Evolutionary conservation across 2,329 filamentous ascomycete genomes (phyloP).

Genomic region (Alternaria rosae): DNA sequence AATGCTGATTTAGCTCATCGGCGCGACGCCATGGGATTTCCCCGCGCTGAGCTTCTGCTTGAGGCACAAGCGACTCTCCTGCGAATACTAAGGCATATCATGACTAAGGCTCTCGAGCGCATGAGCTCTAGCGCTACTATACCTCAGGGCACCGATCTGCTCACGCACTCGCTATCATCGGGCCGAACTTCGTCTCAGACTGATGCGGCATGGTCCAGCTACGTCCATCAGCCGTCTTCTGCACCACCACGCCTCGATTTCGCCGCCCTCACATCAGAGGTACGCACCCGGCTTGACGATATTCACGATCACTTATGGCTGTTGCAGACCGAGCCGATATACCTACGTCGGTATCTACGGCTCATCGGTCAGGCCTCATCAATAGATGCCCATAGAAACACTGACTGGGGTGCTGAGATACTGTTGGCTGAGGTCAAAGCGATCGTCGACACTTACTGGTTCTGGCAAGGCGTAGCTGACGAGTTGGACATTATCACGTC

Average conservation of each 20-base stretch:
- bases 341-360: conserved; percentile 17
- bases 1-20: conserved; percentile 17
- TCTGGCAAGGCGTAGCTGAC: conserved; percentile 10
- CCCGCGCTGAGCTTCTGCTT: conserved; percentile 23
- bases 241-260: conserved; percentile 23
- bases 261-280: conserved; percentile 10
- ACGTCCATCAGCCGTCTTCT: conserved; percentile 20
- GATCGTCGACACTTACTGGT: conserved; percentile 8
- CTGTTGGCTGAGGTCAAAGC: neutral
- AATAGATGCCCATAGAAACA: no score
- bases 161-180: no score
- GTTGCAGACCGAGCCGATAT: conserved; percentile 31
- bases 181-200: neutral
- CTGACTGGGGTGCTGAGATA: no score
- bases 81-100: conserved; percentile 13
- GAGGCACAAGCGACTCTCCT: conserved; percentile 27
- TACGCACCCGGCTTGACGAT: conserved; percentile 17
- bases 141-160: no score
- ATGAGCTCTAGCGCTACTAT: no score
- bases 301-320: conserved; percentile 31
- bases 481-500: conserved; percentile 11
- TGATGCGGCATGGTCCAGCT: conserved; percentile 13
- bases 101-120: neutral
- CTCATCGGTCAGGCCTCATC: conserved; percentile 3
- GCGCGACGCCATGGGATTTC: conserved; percentile 28